Base-by-base conservation (phyloP, 1,284 basidiomycete genomes). In the Sutorius eximius region DNA sequence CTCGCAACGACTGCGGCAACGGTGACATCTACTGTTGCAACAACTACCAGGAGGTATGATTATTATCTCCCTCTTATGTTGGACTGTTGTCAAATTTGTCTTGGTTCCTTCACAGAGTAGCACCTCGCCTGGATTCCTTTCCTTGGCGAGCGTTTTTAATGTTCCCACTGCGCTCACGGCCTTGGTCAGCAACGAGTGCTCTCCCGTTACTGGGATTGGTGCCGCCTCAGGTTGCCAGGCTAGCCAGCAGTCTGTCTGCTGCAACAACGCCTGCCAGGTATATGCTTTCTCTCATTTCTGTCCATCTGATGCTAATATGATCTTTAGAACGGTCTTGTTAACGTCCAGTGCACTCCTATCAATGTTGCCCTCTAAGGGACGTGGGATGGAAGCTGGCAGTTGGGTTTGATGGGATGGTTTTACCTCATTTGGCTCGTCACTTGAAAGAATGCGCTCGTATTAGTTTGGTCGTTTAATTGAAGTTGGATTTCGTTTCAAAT, bases 211-310 rank as follows among this genome's bases (percentile, higher is more conserved):
- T 2, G 10, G n/a, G 8, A 3, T 59, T 9, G 62, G 50, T 0
- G 9, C 9, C 1, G 33, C 44, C 4, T 18, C 1, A 12, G 32
- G 41, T 15, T 64, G 62, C 32, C 7, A 2, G 0, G 13, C 45
- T 24, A 2, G 1, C 3, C 36, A 51, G 6, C 45, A 65, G 29
- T 41, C 64, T 2, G 49, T 62, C 0, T 64, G 62, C 55, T 64
- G 62, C 34, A 16, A 13, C 0, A 10, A 36, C 22, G 45, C 55
- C 38, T 2, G 5, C 15, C 45, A 40, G 3, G 61, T 63, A 45
- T 2, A 63, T 45, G 1, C 40, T 3, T 1, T 22, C 2, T 27
- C 2, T 32, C 8, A 27, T 27, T 27, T 27, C 24, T 27, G 3
- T 27, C 6, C 24, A 5, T 27, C 4, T 6, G 5, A 27, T 27